These are phyloP conservation scores for Trichoderma reesei DNA, from an alignment of 495 filamentous ascomycete genomes.

Conservation along the genomic window DNA sequence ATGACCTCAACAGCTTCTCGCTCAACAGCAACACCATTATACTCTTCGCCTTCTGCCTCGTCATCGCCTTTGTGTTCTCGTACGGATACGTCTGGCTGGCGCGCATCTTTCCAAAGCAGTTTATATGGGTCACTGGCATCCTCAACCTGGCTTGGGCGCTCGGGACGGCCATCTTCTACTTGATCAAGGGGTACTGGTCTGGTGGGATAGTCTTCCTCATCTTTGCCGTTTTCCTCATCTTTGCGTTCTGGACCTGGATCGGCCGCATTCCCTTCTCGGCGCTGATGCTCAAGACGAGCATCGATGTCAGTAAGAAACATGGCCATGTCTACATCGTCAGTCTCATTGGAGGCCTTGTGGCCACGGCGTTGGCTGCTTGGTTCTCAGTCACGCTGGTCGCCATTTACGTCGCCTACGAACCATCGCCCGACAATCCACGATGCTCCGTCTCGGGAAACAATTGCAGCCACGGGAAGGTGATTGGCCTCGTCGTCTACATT, in stretches of 20 bases:
- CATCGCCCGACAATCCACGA: conserved; percentile 53
- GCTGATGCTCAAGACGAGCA: conserved; percentile 77
- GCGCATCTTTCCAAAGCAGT: conserved; percentile 75
- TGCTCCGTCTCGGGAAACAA: conserved; percentile 52
- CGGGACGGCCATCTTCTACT: conserved; percentile 60
- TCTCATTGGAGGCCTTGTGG: conserved; percentile 64
- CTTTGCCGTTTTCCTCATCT: conserved; percentile 53
- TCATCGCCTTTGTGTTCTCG: conserved; percentile 61
- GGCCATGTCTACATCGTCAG: conserved; percentile 84
- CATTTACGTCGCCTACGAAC: conserved; percentile 74
- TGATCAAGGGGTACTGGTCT: conserved; percentile 59
- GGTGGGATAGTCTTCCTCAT: conserved; percentile 79
- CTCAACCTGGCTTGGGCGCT: conserved; percentile 67
- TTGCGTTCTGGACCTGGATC: conserved; percentile 58
- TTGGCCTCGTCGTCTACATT: conserved; percentile 74
- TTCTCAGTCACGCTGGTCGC: conserved; percentile 49
- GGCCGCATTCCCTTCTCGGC: conserved; percentile 80
- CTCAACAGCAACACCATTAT: conserved; percentile 79
- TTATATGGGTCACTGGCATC: conserved; percentile 86
- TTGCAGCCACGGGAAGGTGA: conserved; percentile 69
- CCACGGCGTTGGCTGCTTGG: conserved; percentile 61
- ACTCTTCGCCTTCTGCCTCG: conserved; percentile 69
- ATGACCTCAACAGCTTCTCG: conserved; percentile 52
- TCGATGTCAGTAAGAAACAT: conserved; percentile 73
- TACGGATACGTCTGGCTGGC: conserved; percentile 68